Base-by-base conservation (phyloP, 1,284 basidiomycete genomes). In the Microbotryum saponariae region DNA sequence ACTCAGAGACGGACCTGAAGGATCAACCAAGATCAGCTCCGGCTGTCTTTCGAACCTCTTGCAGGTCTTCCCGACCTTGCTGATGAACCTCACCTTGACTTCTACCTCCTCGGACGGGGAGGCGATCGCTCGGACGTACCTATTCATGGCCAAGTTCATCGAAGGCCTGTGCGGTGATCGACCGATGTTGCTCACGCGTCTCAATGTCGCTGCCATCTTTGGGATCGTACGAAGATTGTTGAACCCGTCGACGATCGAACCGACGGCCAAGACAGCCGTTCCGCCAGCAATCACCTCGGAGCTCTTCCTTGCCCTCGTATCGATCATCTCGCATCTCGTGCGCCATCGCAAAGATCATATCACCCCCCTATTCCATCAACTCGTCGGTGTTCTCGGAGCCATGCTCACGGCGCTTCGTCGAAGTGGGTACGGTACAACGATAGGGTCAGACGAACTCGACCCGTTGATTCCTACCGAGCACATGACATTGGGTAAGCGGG, bases 271-370 rank as follows among this genome's bases (percentile, higher is more conserved):
- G 16, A 16, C 57, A 2, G 1, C 3, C 8, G 12, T 33, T 6
- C 44, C 54, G 18, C 16, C 56, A 1, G 16, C 56, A 2, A n/a
- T 21, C 18, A 59, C 63, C 14, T 62, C 58, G 4, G 18, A 20
- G 16, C 57, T 69, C 23, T 64, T 59, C 53, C 46, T 55, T 18
- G 52, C 62, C 49, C 54, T 66, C 55, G 60, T 64, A 14, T 46
- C 56, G 3, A 61, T 60, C 5, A 60, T 66, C 29, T 62, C 63
- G 6, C 61, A 63, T 50, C 29, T 71, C 25, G 68, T 69, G n/a
- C 64, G 65, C 4, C 70, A 71, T 45, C 63, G 68, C 20, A 62
- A 69, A 33, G 70, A 71, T 51, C 68, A 68, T 51, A 45, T 68
- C 57, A 61, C 65, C 4, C 61, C 68, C 6, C 59, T 68, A 16